phyloP scores from a whole-genome alignment of 805 yeast genomes.

The Danielozyma ontarioensis region DNA sequence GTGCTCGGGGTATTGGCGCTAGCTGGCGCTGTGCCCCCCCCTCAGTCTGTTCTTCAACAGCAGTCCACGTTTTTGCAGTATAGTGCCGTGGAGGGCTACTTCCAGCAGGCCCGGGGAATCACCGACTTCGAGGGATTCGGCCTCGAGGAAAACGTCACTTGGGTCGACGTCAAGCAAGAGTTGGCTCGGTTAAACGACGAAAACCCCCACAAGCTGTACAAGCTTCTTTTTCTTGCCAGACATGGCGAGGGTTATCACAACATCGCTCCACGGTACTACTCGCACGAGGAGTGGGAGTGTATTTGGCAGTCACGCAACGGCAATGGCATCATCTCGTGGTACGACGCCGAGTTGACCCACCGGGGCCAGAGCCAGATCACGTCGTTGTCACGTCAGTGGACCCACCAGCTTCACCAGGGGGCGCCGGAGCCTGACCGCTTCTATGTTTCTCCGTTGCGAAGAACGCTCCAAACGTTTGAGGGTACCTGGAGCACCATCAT shows the following conservation, averaged over 20 bases:
- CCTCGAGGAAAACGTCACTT: conserved; percentile 11
- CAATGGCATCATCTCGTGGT: conserved; percentile 20
- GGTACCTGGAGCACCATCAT: conserved; percentile 15
- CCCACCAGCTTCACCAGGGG: conserved; percentile 3
- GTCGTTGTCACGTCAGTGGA: conserved; percentile 11
- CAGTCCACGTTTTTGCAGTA: too few species aligned
- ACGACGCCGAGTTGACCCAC: conserved; percentile 25
- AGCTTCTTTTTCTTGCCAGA: conserved; percentile 24
- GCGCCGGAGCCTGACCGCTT: conserved; percentile 21
- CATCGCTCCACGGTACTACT: conserved; percentile 13
- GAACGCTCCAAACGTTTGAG: conserved; percentile 26
- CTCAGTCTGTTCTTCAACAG: too few species aligned
- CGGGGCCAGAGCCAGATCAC: conserved; percentile 15
- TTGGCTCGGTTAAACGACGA: conserved; percentile 6
- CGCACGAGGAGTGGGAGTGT: conserved; percentile 20
- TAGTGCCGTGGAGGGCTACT: conserved; percentile 6
- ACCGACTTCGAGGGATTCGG: conserved; percentile 18
- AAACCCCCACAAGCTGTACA: conserved; percentile 7
- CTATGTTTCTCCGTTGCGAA: conserved; percentile 26
- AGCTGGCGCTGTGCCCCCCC: too few species aligned
- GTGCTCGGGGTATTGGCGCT: too few species aligned
- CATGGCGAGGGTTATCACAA: conserved; percentile 34
- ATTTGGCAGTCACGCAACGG: conserved; percentile 18
- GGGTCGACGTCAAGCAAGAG: conserved; percentile 16
- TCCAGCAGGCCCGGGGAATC: conserved; percentile 12